These are phyloP conservation scores for Agarophyton chilense DNA, from an alignment of 23 red algal species.

Conservation along the genomic window DNA sequence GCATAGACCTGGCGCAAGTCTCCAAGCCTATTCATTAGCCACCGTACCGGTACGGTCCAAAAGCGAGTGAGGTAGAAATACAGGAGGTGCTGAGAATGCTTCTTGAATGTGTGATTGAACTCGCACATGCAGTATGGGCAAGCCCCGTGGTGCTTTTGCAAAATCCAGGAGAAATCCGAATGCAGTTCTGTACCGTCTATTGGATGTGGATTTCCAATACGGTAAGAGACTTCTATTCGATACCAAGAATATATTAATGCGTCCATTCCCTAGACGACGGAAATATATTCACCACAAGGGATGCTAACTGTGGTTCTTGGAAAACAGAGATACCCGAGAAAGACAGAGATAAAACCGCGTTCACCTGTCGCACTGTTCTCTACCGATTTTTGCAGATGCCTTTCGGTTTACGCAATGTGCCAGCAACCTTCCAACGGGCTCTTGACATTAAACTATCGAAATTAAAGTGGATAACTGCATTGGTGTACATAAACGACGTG, in stretches of 20 bases:
- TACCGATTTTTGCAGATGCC: too few relatives aligned
- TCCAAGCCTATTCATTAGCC: too few relatives aligned
- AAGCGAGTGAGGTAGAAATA: too few relatives aligned
- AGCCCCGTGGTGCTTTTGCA: neutral
- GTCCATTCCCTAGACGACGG: slow-evolving; percentile 31
- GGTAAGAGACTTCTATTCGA: neutral
- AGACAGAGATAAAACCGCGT: slow-evolving; percentile 8
- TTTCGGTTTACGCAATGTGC: too few relatives aligned
- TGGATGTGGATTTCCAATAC: neutral
- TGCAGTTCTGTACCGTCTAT: slow-evolving; percentile 39
- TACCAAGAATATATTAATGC: slow-evolving; percentile 24
- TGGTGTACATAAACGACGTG: too few relatives aligned
- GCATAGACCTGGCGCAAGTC: too few relatives aligned
- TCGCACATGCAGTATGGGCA: neutral
- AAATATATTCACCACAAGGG: slow-evolving; percentile 7
- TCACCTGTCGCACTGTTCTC: too few relatives aligned
- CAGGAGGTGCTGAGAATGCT: slow-evolving; percentile 15
- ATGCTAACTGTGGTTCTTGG: slow-evolving; percentile 25
- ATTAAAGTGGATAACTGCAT: too few relatives aligned
- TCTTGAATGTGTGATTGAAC: slow-evolving; percentile 5
- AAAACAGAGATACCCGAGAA: neutral
- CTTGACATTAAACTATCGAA: too few relatives aligned
- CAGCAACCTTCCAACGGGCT: too few relatives aligned
- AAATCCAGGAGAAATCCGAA: too few relatives aligned
- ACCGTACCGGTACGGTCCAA: too few relatives aligned